These are phyloP conservation scores for Colletotrichum eremochloae DNA, from an alignment of 2,329 filamentous ascomycete species.

Conservation along the genomic window DNA sequence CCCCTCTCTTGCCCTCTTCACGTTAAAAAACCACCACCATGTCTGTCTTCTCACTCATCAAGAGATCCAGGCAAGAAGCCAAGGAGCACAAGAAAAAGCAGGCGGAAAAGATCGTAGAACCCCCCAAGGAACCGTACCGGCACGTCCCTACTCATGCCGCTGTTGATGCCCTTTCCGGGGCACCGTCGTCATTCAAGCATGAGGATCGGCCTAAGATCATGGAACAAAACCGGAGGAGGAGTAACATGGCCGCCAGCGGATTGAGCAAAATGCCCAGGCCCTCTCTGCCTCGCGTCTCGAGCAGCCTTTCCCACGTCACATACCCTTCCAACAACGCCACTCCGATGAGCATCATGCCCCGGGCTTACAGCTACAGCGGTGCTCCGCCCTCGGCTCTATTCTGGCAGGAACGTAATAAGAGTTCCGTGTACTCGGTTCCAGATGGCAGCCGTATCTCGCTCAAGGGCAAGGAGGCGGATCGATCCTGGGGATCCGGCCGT, in stretches of 20 bases:
- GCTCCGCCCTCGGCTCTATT: slow-evolving; percentile 47
- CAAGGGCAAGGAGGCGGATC: slow-evolving; percentile 60
- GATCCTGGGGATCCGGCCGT: slow-evolving; percentile 50
- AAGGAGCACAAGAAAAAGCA: slow-evolving; percentile 66
- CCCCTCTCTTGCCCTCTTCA: not conserved
- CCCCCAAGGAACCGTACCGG: slow-evolving; percentile 62
- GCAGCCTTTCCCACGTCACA: slow-evolving; percentile 61
- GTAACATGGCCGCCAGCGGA: slow-evolving; percentile 59
- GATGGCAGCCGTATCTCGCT: slow-evolving; percentile 48
- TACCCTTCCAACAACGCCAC: slow-evolving; percentile 59
- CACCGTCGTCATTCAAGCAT: slow-evolving; percentile 64
- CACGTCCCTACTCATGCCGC: slow-evolving; percentile 74
- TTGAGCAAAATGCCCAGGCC: slow-evolving; percentile 53
- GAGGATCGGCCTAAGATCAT: slow-evolving; percentile 62
- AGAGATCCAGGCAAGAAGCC: slow-evolving; percentile 65
- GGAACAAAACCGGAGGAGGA: slow-evolving; percentile 64
- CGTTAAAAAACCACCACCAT: slow-evolving; percentile 52
- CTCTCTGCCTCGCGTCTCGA: slow-evolving; percentile 59
- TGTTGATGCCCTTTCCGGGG: slow-evolving; percentile 67
- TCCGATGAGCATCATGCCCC: slow-evolving; percentile 56
- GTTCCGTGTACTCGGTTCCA: slow-evolving; percentile 50
- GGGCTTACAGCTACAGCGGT: slow-evolving; percentile 60
- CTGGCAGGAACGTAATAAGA: slow-evolving; percentile 49
- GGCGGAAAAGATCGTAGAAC: slow-evolving; percentile 59
- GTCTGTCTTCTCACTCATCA: slow-evolving; percentile 70